Evolutionary conservation across 2,329 filamentous ascomycete species (phyloP).

Genomic region (Cercospora zeae-maydis): DNA sequence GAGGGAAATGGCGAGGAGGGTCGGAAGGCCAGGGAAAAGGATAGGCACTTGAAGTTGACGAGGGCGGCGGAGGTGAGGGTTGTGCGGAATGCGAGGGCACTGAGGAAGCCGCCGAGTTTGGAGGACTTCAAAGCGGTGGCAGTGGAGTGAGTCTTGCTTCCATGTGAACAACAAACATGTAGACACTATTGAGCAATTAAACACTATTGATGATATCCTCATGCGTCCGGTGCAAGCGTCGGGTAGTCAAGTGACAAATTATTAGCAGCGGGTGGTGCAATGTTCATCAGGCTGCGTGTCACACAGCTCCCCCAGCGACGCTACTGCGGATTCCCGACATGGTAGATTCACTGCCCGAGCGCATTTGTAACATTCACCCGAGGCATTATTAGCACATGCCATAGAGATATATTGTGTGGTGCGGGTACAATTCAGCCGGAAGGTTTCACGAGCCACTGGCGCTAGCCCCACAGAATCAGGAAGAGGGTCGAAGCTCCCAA

Average conservation of each 20-base stretch:
- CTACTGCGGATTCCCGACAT: not conserved
- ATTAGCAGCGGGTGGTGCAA: not conserved
- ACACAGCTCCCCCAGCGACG: not conserved
- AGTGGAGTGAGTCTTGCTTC: constrained; percentile 21
- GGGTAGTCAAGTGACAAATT: not conserved
- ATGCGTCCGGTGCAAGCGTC: not conserved
- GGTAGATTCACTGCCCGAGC: not conserved
- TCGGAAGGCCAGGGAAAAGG: constrained; percentile 50
- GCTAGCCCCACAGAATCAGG: constrained; percentile 4
- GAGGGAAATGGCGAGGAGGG: constrained; percentile 43
- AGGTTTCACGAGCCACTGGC: constrained; percentile 6
- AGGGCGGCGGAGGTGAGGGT: constrained; percentile 87
- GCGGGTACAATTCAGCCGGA: not conserved
- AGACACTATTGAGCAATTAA: not conserved
- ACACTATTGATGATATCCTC: not conserved
- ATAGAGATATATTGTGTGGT: not conserved
- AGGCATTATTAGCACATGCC: not conserved
- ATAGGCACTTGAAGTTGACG: constrained; percentile 64
- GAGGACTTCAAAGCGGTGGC: constrained; percentile 56
- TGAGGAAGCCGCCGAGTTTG: constrained; percentile 66
- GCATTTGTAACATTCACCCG: not conserved
- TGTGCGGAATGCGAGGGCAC: constrained; percentile 66
- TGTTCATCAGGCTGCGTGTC: too few relatives aligned
- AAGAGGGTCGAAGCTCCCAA: constrained; percentile 5
- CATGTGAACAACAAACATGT: not conserved